phyloP scores from a whole-genome alignment of 2,329 filamentous ascomycete species.

The Cyanodermella asteris region DNA sequence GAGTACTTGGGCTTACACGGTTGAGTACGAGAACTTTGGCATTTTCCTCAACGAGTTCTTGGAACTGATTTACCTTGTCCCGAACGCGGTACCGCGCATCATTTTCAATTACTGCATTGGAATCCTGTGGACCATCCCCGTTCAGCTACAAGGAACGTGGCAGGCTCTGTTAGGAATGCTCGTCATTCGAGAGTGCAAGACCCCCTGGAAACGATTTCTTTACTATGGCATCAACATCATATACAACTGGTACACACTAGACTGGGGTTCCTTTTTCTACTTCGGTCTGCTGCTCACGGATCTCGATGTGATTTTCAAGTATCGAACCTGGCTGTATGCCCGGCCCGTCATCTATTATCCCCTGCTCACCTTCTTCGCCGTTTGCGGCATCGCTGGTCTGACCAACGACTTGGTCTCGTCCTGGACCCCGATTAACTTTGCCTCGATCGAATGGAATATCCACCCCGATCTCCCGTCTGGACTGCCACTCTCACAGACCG shows the following conservation, averaged over 20 bases:
- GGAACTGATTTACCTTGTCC: conserved; percentile 24
- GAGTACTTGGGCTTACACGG: conserved; percentile 26
- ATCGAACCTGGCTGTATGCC: conserved; percentile 17
- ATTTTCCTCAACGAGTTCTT: conserved; percentile 23
- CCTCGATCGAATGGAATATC: conserved; percentile 19
- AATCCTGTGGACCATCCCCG: conserved; percentile 28
- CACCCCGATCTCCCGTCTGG: conserved; percentile 21
- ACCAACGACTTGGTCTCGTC: conserved; percentile 17
- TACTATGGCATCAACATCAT: conserved; percentile 22
- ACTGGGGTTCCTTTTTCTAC: conserved; percentile 25
- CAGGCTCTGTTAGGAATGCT: conserved; percentile 21
- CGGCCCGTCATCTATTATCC: conserved; percentile 17
- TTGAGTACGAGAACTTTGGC: conserved; percentile 18
- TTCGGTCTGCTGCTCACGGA: conserved; percentile 23
- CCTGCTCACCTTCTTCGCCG: conserved; percentile 13
- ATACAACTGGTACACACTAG: conserved; percentile 25
- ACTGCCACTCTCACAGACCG: conserved; percentile 15
- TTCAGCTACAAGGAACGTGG: conserved; percentile 26
- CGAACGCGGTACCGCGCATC: conserved; percentile 25
- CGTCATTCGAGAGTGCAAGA: conserved; percentile 23
- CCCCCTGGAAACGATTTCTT: conserved; percentile 22
- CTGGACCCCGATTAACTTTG: conserved; percentile 17
- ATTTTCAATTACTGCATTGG: conserved; percentile 27
- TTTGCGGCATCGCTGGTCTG: conserved; percentile 14
- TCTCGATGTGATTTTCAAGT: conserved; percentile 24